Conservation (phyloP, 768 basidiomycete species). For the Rhizopogon rudus region DNA sequence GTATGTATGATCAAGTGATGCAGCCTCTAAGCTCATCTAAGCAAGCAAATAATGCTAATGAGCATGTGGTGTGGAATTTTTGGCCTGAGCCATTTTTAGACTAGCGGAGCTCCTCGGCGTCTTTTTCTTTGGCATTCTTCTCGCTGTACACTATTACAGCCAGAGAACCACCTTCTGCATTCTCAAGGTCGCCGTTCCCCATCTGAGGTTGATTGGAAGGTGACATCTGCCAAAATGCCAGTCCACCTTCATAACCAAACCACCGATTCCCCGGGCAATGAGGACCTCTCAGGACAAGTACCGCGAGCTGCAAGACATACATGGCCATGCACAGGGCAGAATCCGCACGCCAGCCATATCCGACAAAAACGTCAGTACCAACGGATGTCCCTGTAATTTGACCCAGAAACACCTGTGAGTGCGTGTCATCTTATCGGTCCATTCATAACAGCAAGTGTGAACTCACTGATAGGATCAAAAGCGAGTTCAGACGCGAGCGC, state of each 20-base stretch:
- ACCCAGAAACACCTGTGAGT: conserved; percentile 24
- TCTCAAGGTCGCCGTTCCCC: not conserved
- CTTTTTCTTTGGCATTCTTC: not conserved
- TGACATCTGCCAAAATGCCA: conserved; percentile 7
- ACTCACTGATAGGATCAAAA: conserved; percentile 21
- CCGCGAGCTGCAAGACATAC: conserved; percentile 26
- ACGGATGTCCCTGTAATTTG: conserved; percentile 40
- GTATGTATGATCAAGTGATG: not conserved
- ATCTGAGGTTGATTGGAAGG: not conserved
- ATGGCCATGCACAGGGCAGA: conserved; percentile 28
- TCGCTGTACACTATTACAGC: not conserved
- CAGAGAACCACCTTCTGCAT: not conserved
- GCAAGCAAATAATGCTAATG: too few species aligned
- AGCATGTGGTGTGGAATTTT: not conserved
- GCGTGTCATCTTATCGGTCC: not conserved
- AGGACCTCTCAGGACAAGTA: conserved; percentile 35
- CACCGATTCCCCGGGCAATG: conserved; percentile 33
- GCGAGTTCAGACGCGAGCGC: conserved; percentile 23
- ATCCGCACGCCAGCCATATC: conserved; percentile 33
- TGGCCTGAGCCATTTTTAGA: not conserved
- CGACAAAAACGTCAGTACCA: conserved; percentile 34
- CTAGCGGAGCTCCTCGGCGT: not conserved
- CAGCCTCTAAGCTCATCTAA: not conserved
- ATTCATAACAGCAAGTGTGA: not conserved
- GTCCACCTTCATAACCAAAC: conserved; percentile 61